Evolutionary conservation across 192 early-diverging fungal genomes (phyloP), one percentile per base, ranked within the genome.

Genomic region (Phlyctochytrium planicorne): DNA sequence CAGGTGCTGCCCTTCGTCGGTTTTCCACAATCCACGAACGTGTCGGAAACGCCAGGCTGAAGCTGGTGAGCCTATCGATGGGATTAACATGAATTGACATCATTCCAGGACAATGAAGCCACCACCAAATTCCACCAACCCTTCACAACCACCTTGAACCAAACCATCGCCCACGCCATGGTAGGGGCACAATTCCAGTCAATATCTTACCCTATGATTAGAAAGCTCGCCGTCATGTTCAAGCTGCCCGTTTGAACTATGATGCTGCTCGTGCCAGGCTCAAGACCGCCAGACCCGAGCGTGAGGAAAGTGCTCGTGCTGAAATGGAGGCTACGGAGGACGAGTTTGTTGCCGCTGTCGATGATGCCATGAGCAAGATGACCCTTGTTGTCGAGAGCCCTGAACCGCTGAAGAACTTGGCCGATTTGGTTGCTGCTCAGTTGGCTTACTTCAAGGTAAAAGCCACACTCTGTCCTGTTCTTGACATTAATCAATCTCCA

Each of bases 311-410:
- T 33, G 84, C 84, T 27, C 84, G 93, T 29, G 70, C 84, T 2
- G 94, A 97, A 61, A 91, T 96, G n/a, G 91, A 94, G 71, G 79
- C 88, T 35, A 89, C 93, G 20, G 95, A 99, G 76, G 97, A 98
- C 82, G 87, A 90, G 60, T 98, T 97, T 87, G 94, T 98, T 3
- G 91, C 90, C 16, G 90, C 92, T 3, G 90, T 99, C 30, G 95
- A 98, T 72, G 94, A 97, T 70, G 93, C 94, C 23, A 99, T 94
- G 76, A 89, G 81, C 6, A 84, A 94, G 65, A 99, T 99, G 97
- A 91, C 91, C 72, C 78, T 88, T 27, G 93, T 95, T 4, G 85
- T 98, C 30, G 94, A 94, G 70, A 91, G 81, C 72, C 90, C 94
- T 23, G 93, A 95, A 62, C 88, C 88, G 30, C 82, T 98, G 34